Conservation (phyloP, 1,284 basidiomycete genomes). For the Volvariella surrecta region DNA sequence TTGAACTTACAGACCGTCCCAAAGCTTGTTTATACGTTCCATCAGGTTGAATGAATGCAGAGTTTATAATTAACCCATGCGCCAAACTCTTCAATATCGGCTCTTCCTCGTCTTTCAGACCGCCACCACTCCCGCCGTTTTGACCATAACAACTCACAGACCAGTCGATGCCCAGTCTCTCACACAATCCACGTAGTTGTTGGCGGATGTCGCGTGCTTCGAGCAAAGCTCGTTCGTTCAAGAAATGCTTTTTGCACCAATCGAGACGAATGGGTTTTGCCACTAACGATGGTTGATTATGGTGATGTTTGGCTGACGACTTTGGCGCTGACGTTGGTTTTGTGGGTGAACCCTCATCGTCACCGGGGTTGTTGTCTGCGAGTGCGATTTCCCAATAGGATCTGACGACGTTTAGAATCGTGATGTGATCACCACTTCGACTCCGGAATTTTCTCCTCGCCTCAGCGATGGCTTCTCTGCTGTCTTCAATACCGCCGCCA, state of each 20-base stretch:
- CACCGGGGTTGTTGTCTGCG: no score
- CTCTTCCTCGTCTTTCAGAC: constrained; percentile 35
- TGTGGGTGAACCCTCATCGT: no score
- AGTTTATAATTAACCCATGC: constrained; percentile 73
- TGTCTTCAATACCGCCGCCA: constrained; percentile 10
- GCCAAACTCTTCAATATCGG: constrained; percentile 61
- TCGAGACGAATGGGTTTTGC: constrained; percentile 43
- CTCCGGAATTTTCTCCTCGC: constrained; percentile 76
- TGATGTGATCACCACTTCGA: constrained; percentile 85
- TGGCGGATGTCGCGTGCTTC: constrained; percentile 78
- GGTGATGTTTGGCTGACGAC: no score
- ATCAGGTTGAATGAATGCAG: constrained; percentile 77
- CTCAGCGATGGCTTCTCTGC: constrained; percentile 63
- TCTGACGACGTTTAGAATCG: constrained; percentile 77
- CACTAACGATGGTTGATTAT: constrained; percentile 22
- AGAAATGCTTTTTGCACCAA: constrained; percentile 79
- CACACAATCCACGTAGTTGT: constrained; percentile 71
- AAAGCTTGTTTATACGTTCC: constrained; percentile 79
- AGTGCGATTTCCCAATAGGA: constrained; percentile 43
- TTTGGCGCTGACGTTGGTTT: no score
- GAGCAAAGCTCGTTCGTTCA: constrained; percentile 83
- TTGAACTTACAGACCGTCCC: constrained; percentile 56
- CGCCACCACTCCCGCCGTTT: neutral
- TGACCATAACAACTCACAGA: constrained; percentile 30
- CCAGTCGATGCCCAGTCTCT: constrained; percentile 54